Base-by-base conservation (phyloP, 768 basidiomycete genomes). In the Kockovaella imperatae region DNA sequence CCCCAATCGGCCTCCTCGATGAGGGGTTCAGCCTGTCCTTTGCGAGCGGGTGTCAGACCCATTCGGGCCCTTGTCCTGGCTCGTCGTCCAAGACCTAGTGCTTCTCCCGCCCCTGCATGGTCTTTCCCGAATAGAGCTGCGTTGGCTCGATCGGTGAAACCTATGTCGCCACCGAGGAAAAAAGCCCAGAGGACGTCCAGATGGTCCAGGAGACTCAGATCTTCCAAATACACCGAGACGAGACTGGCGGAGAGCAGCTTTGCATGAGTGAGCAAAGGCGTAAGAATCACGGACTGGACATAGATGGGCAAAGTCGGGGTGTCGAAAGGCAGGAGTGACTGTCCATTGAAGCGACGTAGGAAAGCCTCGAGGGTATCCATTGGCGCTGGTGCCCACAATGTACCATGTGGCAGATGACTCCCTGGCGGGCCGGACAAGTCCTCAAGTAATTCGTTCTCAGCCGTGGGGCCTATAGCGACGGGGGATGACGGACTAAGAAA, bases 41-140 rank as follows among this genome's bases (percentile, higher is more conserved):
- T 13, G 14, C 36, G 3, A 17, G 42, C 35, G 23, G 18, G 17
- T n/a, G 23, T 36, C 30, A 72, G 49, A n/a, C 71, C 67, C 45
- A 70, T 34, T 44, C 67, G 53, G 3, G 60, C 64, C 30, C 69
- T 53, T 3, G 67, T 68, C 29, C 64, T 45, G 0, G 62, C 62
- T 42, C 68, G 48, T 26, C 62, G 55, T 18, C 70, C 64, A 20
- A 60, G 38, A 13, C 57, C 61, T 18, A 59, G 24, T 5, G 61
- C 64, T 35, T 58, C 61, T 5, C 52, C 54, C 18, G 55, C 42
- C 21, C 54, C 56, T 26, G 79, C 80, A 0, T 77, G 75, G 54
- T 89, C 86, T 46, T 54, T 55, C 0, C 83, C 83, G 70, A 91
- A 90, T 13, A 93, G 73, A 0, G 89, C 86, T 1, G 72, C 72